Evolutionary conservation across 2,329 filamentous ascomycete genomes (phyloP), one percentile per base, ranked within the genome.

Genomic region (Pseudogymnoascus destructans): DNA sequence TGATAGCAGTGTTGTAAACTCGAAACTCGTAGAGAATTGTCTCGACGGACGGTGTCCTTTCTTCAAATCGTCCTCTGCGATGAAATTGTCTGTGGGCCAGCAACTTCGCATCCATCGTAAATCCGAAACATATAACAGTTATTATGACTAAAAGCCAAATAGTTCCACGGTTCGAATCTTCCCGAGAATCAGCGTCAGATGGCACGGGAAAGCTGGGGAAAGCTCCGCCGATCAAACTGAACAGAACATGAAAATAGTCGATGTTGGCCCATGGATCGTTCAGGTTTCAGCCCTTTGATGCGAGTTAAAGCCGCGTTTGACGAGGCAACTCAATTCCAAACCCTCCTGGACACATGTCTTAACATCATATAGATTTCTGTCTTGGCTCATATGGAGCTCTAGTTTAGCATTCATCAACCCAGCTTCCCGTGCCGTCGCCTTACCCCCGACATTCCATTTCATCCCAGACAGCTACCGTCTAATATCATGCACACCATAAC

Each of bases 331-430:
- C 46, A 13, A 30, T 30, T 52, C n/a, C 2, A 17, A 30, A 30
- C 3, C 23, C 25, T 17, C 25, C 25, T 5, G 7, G 15, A 13
- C 23, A 52, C 46, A 52, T 52, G 25, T 30, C 46, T 52, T 52
- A 30, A 52, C 46, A 52, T 52, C 46, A 52, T 52, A 30, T 52
- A 52, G 25, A 52, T 52, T 30, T 52, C 46, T 52, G 15, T 30
- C 46, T 52, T 52, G 15, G 25, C 46, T 52, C 46, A 30, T 52
- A 52, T 52, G 15, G 25, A 52, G 46, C 9, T 52, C 25, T 52
- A 52, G 25, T 30, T 30, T 30, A 19, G 25, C 46, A 19, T 52
- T 52, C 46, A 52, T 52, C 25, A 30, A 52, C 46, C 46, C n/a
- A 52, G 25, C 25, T 17, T 52, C 46, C 25, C 5, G 15, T 17